phyloP scores from a whole-genome alignment of 345 rosid species.

The Bruguiera gymnorhiza region DNA sequence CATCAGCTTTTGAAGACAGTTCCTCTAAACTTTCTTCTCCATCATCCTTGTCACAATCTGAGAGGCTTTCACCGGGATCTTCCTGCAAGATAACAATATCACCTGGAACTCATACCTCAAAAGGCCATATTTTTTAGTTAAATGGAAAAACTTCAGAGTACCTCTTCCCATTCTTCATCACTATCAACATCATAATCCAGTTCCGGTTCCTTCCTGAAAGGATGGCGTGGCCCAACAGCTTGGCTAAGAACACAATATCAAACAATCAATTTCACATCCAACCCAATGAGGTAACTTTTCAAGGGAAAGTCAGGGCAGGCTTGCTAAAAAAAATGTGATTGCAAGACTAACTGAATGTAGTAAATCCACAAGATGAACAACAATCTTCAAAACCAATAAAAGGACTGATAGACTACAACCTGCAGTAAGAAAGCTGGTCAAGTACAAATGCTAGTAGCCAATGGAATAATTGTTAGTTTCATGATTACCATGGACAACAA shows the following conservation, averaged over 20 bases:
- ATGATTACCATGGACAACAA: too few species aligned
- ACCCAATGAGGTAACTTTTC: not conserved
- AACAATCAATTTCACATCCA: conserved; percentile 6
- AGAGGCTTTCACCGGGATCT: conserved; percentile 95
- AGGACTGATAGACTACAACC: too few species aligned
- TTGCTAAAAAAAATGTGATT: not conserved
- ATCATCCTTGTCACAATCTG: conserved; percentile 84
- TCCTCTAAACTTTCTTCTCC: conserved; percentile 64
- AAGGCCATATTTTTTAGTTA: not conserved
- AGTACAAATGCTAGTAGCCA: too few species aligned
- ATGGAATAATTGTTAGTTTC: too few species aligned
- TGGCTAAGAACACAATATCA: conserved; percentile 32
- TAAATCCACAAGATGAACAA: not conserved
- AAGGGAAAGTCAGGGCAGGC: not conserved
- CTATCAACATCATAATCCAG: conserved; percentile 90
- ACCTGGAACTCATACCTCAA: conserved; percentile 9
- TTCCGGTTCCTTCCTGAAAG: conserved; percentile 75
- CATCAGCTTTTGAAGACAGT: conserved; percentile 60
- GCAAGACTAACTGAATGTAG: not conserved
- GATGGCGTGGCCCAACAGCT: conserved; percentile 62
- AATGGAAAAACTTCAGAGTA: conserved; percentile 17
- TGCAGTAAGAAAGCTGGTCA: too few species aligned
- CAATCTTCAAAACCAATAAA: not conserved
- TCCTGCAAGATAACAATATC: conserved; percentile 47
- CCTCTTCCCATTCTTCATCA: conserved; percentile 99